Conservation (phyloP, 352 stramenopile genomes). For the Phytophthora megakarya region DNA sequence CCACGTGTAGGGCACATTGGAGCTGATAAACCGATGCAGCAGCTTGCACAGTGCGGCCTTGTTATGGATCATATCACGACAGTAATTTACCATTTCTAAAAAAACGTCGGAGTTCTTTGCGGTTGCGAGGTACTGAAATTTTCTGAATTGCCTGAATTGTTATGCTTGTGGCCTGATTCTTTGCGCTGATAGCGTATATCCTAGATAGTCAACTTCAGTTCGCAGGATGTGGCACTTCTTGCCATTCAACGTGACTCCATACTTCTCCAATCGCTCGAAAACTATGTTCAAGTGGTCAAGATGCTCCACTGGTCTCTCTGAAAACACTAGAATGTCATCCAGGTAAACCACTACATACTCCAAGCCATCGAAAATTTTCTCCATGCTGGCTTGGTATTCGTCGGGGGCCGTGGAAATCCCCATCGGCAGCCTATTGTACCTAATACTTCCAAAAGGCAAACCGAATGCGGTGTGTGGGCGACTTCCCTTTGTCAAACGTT, state of each 20-base stretch:
- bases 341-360: constrained; percentile 9
- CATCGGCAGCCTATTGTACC: constrained; percentile 15
- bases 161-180: constrained; percentile 4
- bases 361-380: constrained; percentile 2
- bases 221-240: constrained; percentile 16
- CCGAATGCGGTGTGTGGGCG: constrained; percentile 10
- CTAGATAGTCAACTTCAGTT: not conserved
- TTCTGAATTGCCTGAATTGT: constrained; percentile 2
- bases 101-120: too few species aligned
- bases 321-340: constrained; percentile 17
- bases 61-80: not conserved
- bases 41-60: constrained; percentile 2
- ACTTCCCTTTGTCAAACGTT: not conserved
- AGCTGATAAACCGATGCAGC: not conserved
- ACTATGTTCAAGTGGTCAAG: constrained; percentile 5
- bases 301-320: not conserved
- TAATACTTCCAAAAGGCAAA: not conserved
- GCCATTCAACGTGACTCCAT: constrained; percentile 1
- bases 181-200: not conserved
- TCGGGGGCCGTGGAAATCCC: not conserved
- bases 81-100: too few species aligned
- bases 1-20: not conserved
- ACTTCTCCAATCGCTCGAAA: constrained; percentile 6
- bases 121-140: not conserved
- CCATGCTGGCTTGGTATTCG: constrained; percentile 16